Evolutionary conservation across 352 stramenopile species (phyloP).

Genomic region (Pythium plurisporium): DNA sequence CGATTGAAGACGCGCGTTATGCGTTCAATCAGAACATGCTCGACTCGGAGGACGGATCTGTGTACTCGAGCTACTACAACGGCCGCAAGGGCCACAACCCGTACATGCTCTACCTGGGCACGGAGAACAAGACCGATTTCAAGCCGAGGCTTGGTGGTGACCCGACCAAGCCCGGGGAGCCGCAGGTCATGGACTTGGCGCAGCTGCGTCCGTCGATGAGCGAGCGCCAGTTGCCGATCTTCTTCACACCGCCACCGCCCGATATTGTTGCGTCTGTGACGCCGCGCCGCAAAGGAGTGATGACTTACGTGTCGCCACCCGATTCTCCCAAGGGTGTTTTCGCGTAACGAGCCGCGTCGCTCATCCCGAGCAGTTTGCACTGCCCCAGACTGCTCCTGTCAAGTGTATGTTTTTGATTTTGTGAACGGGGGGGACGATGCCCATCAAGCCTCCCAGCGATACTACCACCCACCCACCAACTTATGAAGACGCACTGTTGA

Average conservation of each 20-base stretch:
- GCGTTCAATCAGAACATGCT: conserved; percentile 16
- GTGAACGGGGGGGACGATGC: background rate
- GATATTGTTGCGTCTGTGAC: conserved; percentile 17
- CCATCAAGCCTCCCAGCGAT: no score
- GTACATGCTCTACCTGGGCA: conserved; percentile 67
- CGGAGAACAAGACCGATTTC: conserved; percentile 43
- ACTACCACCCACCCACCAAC: no score
- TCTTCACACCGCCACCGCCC: conserved; percentile 45
- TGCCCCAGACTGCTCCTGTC: no score
- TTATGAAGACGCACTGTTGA: no score
- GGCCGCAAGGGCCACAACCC: conserved; percentile 28
- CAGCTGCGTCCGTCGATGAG: conserved; percentile 51
- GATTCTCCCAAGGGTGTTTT: conserved; percentile 4
- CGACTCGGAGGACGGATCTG: conserved; percentile 24
- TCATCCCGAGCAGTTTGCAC: no score
- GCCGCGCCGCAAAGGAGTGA: conserved; percentile 38
- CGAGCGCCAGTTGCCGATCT: conserved; percentile 53
- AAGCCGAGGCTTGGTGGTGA: conserved; percentile 34
- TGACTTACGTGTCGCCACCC: conserved; percentile 15
- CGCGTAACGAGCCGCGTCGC: background rate
- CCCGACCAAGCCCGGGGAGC: conserved; percentile 25
- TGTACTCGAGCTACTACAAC: conserved; percentile 50
- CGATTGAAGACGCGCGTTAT: conserved; percentile 24
- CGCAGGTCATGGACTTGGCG: conserved; percentile 33
- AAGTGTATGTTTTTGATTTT: conserved; percentile 1